These are phyloP conservation scores for Tuber borchii DNA, from an alignment of 495 filamentous ascomycete genomes.

Conservation along the genomic window DNA sequence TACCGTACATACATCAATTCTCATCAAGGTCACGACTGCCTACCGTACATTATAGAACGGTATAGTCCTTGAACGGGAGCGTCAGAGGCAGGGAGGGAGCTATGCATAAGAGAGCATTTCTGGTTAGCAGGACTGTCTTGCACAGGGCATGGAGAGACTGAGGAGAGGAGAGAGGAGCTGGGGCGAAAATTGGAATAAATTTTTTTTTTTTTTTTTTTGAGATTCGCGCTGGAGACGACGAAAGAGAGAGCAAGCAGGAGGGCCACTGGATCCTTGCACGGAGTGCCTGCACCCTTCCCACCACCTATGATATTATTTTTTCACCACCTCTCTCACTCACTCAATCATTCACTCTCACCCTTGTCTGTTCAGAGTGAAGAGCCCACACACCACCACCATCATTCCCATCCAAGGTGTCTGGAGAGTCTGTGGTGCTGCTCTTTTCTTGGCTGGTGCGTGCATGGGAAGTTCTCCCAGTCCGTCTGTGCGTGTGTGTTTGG, in stretches of 20 bases:
- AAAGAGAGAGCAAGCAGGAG: constrained; percentile 20
- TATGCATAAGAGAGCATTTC: constrained; percentile 16
- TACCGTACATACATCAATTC: not conserved
- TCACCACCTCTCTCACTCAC: constrained; percentile 11
- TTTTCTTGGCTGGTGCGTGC: not conserved
- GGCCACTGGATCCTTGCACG: constrained; percentile 29
- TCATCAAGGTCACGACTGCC: not conserved
- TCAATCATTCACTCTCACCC: constrained; percentile 2
- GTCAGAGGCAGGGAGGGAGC: constrained; percentile 9
- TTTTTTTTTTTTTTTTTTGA: constrained; percentile 33
- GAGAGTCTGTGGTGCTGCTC: not conserved
- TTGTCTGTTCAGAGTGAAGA: not conserved
- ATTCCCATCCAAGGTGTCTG: not conserved
- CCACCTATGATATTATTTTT: constrained; percentile 7
- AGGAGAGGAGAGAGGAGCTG: constrained; percentile 16
- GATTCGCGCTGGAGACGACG: constrained; percentile 30
- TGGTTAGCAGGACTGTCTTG: not conserved
- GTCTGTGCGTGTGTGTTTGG: not conserved
- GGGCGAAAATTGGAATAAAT: constrained; percentile 21
- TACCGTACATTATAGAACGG: not conserved
- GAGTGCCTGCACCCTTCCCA: constrained; percentile 22
- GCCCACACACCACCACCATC: not conserved
- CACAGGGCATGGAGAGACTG: not conserved
- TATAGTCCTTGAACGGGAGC: constrained; percentile 10
- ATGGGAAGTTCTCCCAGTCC: not conserved